Conservation (phyloP, 2,329 filamentous ascomycete genomes). For the Epichloe bromicola region DNA sequence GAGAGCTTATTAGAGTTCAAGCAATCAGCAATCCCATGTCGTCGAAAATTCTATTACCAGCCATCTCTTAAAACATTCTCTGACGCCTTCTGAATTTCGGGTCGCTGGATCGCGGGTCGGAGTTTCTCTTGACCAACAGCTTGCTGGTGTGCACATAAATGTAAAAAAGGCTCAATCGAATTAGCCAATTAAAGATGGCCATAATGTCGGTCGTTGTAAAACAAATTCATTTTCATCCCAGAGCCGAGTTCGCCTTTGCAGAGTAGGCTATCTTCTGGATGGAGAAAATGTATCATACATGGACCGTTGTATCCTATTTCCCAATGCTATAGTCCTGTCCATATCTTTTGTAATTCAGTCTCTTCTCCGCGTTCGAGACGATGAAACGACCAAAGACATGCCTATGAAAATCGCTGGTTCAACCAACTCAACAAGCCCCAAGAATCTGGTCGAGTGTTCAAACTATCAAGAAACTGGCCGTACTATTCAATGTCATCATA, state of each 20-base stretch:
- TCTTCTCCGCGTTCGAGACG: background rate
- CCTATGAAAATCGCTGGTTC: background rate
- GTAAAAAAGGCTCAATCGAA: no score
- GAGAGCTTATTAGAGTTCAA: no score
- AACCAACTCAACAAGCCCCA: background rate
- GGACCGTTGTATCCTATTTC: background rate
- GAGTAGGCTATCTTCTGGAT: background rate
- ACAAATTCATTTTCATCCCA: background rate
- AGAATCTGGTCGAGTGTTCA: background rate
- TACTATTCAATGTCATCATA: background rate
- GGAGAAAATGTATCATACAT: background rate
- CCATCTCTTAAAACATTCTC: no score
- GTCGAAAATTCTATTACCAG: no score
- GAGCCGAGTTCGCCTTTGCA: background rate
- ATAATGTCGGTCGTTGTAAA: background rate
- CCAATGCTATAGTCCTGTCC: background rate
- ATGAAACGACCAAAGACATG: background rate
- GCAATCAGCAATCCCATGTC: no score
- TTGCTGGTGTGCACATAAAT: no score
- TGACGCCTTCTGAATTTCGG: no score
- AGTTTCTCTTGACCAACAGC: no score
- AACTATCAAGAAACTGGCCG: no score
- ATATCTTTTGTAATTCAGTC: background rate
- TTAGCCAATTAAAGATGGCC: background rate
- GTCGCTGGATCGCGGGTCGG: no score